These are phyloP conservation scores for Exophiala sideris DNA, from an alignment of 2,329 filamentous ascomycete species.

Conservation along the genomic window DNA sequence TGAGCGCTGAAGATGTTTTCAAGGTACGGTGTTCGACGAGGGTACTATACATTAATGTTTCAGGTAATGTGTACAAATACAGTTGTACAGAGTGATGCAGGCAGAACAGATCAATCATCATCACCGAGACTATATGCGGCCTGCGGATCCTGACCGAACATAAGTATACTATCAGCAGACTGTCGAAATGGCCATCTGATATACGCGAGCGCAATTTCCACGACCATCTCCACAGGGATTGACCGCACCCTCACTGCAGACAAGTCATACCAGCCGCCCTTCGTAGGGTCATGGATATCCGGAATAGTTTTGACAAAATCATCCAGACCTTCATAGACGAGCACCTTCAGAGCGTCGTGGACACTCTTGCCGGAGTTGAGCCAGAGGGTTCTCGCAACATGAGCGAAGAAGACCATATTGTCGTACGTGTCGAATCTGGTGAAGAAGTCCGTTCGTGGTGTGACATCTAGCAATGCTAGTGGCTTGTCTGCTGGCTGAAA, in stretches of 20 bases:
- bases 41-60: too few species aligned
- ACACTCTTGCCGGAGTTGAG: constrained; percentile 7
- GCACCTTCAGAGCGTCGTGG: constrained; percentile 11
- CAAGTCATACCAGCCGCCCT: constrained; percentile 26
- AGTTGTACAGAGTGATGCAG: too few species aligned
- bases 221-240: constrained; percentile 18
- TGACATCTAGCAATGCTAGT: constrained; percentile 46
- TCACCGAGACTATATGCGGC: constrained; percentile 10
- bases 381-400: constrained; percentile 15
- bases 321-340: constrained; percentile 18
- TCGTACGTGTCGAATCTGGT: constrained; percentile 42
- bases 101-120: neutral
- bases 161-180: constrained; percentile 15
- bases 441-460: constrained; percentile 56
- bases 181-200: constrained; percentile 27
- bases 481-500: constrained; percentile 17
- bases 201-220: constrained; percentile 28
- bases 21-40: too few species aligned
- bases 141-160: constrained; percentile 7
- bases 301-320: constrained; percentile 25
- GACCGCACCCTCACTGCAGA: constrained; percentile 20
- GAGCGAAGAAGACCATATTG: constrained; percentile 24
- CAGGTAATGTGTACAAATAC: too few species aligned
- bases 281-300: constrained; percentile 20
- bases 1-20: too few species aligned